These are phyloP conservation scores for Centrapalus pauciflorus DNA, from an alignment of 129 eudicot species.

Conservation along the genomic window DNA sequence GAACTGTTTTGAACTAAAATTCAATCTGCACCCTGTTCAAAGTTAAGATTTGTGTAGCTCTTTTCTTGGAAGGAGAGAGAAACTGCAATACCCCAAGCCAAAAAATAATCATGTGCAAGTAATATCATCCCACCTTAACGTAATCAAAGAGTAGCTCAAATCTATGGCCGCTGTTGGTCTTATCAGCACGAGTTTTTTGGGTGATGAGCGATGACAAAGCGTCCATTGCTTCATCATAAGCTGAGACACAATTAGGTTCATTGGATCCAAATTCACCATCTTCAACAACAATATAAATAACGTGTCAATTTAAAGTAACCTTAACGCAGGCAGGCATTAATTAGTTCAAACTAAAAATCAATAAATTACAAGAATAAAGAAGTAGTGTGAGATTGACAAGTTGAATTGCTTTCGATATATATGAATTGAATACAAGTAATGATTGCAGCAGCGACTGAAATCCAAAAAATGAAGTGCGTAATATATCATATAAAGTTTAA, in stretches of 20 bases:
- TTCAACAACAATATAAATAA: slow-evolving; percentile 13
- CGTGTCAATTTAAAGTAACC: background rate
- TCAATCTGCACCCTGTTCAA: background rate
- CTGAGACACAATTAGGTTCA: slow-evolving; percentile 12
- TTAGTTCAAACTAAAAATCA: background rate
- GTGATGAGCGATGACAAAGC: slow-evolving; percentile 85
- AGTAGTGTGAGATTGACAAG: background rate
- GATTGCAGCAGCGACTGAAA: background rate
- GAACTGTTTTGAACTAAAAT: background rate
- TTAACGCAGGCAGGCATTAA: background rate
- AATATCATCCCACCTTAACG: slow-evolving; percentile 52
- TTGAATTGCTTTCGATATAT: background rate
- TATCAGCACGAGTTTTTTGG: slow-evolving; percentile 79
- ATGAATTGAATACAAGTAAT: background rate
- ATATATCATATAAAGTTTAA: too few relatives aligned
- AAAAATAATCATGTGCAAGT: background rate
- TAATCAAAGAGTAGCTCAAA: slow-evolving; percentile 74
- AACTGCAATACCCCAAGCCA: background rate
- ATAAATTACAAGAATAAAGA: background rate
- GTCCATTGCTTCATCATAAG: slow-evolving; percentile 93
- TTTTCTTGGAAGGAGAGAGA: background rate
- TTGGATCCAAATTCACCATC: slow-evolving; percentile 30
- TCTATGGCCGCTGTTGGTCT: slow-evolving; percentile 58
- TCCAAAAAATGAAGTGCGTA: background rate
- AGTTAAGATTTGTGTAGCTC: background rate